Evolutionary conservation across 1,284 basidiomycete genomes (phyloP), one percentile per base, ranked within the genome.

Genomic region (Grifola frondosa): DNA sequence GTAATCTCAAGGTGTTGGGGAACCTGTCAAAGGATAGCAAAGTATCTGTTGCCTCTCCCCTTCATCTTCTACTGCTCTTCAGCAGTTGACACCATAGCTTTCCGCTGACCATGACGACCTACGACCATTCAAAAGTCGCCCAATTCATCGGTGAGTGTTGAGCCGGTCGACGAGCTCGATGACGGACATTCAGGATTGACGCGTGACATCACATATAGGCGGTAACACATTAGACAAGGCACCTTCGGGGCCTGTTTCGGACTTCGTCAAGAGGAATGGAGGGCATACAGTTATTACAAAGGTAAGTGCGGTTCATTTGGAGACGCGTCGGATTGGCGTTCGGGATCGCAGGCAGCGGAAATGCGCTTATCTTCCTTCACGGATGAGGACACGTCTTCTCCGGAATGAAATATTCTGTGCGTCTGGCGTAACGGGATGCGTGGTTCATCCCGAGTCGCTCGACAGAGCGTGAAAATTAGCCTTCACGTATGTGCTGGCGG

Each of bases 261-360:
- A 98, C 71, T 99, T 97, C 69, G 94, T 99, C 44, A 88, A 90
- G 64, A 73, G 75, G 40, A 77, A 95, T 65, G 94, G 93, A 24
- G 97, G 97, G 53, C 97, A 99, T 71, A 97, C 95, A 25, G 95
- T 99, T 50, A 98, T 99, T 67, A 97, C 93, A 50, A 99, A 98
- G 77, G 96, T 97, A 51, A 45, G 59, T 37, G n/a, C n/a, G n/a
- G n/a, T n/a, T n/a, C n/a, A n/a, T n/a, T n/a, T n/a, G n/a, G n/a
- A n/a, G n/a, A n/a, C n/a, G n/a, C n/a, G n/a, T n/a, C n/a, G n/a
- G n/a, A n/a, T n/a, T n/a, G n/a, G n/a, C n/a, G n/a, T n/a, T n/a
- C n/a, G n/a, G n/a, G n/a, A n/a, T n/a, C n/a, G n/a, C n/a, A n/a
- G n/a, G n/a, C n/a, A n/a, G n/a, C n/a, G n/a, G n/a, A n/a, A n/a